phyloP scores from a whole-genome alignment of 345 rosid species.

The Anacardium occidentale region DNA sequence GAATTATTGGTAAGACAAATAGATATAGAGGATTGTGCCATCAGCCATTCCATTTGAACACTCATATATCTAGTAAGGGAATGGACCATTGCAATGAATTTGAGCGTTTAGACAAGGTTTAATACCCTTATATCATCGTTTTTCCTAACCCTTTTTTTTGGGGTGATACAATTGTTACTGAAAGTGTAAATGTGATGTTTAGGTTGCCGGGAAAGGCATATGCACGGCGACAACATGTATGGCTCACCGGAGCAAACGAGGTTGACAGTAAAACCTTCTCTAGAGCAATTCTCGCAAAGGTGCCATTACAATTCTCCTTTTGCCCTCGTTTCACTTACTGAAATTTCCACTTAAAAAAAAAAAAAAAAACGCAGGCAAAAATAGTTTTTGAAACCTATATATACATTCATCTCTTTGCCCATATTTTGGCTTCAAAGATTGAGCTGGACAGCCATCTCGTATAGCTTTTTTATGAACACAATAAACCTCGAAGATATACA shows the following conservation, averaged over 20 bases:
- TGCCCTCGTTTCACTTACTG: neutral
- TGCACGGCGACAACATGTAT: slow-evolving; percentile 70
- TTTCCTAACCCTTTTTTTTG: neutral
- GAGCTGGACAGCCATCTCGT: neutral
- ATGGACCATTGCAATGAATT: neutral
- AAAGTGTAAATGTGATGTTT: neutral
- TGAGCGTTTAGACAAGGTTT: neutral
- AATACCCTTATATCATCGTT: neutral
- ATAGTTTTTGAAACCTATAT: too few species aligned
- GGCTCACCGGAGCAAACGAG: slow-evolving; percentile 85
- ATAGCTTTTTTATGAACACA: too few species aligned
- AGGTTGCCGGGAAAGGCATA: slow-evolving; percentile 97
- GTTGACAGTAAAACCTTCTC: slow-evolving; percentile 89
- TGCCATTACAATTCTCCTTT: slow-evolving; percentile 18
- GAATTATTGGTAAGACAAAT: neutral
- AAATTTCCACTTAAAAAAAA: too few species aligned
- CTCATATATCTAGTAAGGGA: too few species aligned
- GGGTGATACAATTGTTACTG: neutral
- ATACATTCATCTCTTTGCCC: neutral
- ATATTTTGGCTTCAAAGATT: neutral
- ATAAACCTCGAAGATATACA: too few species aligned
- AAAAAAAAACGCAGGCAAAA: too few species aligned
- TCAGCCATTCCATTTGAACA: neutral
- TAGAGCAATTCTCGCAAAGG: slow-evolving; percentile 97
- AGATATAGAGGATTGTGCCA: neutral